Base-by-base conservation (phyloP, 768 basidiomycete genomes). In the Dentipellis sp. region DNA sequence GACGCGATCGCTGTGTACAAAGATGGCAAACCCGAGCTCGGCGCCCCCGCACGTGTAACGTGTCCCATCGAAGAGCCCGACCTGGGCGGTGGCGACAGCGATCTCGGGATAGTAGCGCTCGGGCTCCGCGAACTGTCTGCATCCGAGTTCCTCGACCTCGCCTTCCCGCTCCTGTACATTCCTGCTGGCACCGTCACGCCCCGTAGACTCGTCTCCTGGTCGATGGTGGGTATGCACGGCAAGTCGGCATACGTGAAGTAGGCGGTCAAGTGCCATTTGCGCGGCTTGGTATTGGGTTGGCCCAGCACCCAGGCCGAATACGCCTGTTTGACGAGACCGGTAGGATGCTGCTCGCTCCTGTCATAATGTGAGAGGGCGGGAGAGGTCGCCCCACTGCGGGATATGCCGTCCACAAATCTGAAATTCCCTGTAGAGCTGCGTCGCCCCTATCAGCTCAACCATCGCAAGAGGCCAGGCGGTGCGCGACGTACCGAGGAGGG, bases 251-350 rank as follows among this genome's bases (percentile, higher is more conserved):
- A 72, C 29, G 68, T 73, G 66, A 73, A 73, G 58, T 72, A 75
- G 38, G 70, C 69, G 50, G 83, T 83, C 56, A 85, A 70, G 66
- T 84, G 84, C 81, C 81, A 84, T 68, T 84, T 85, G 63, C 79
- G 74, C 49, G 79, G 79, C 58, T 68, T 72, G 6, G 72, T 67
- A 55, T 74, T 74, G 19, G 73, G 72, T 53, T 73, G 67, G 45
- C 74, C 69, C 21, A 71, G 64, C 12, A 84, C 80, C 75, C 78
- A 82, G 21, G 81, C 83, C 16, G 83, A 84, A 65, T 86, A 86
- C n/a, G 83, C 81, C 65, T 84, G 83, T 66, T 85, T 85, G 54
- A 85, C 78, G 51, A 86, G 72, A 19, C 83, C 83, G 11, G 73
- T 62, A 50, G 82, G 80, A 52, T 77, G 77, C 50, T 75, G 74